Base-by-base conservation (phyloP, 768 basidiomycete genomes). In the Mycena rebaudengoi region DNA sequence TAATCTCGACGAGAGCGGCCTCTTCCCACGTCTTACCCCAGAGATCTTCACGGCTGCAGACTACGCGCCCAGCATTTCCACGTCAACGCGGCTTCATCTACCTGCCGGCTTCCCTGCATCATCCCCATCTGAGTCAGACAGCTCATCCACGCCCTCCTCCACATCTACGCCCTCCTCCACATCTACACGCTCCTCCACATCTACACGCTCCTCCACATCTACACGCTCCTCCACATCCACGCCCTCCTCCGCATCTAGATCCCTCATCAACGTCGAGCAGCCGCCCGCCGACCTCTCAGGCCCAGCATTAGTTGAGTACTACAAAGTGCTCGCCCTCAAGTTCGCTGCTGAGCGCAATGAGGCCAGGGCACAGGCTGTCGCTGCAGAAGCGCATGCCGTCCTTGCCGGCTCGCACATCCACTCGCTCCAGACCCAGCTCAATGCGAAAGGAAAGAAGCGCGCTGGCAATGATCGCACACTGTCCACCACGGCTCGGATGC, bases 11-110 rank as follows among this genome's bases (percentile, higher is more conserved):
- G 40, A 28, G n/a, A 56, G 21, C 7, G 39, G 43, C 13, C 8
- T 56, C 21, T 35, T 32, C 12, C 54, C 41, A 14, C 40, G 43
- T 20, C 43, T 43, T 43, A 56, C 40, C 7, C 54, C 54, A 28
- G 54, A 45, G 28, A 43, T 43, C 54, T 56, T 56, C 41, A 56
- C 54, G 5, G 54, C 29, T 2, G 54, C 54, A 2, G 54, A 56
- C 43, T 56, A 21, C 29, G 41, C 54, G 3, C 54, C 54, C 12
- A 56, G 54, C 41, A 56, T 56, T 12, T 56, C 54, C 16, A 56
- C 54, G 2, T 56, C 41, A 1, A 56, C 54, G n/a, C 40, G 32
- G 30, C 43, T 56, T 26, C 54, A 56, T 16, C 43, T 56, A 20
- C 54, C 54, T 12, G 20, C 18, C 4, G 21, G 29, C 16, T 56